Base-by-base conservation (phyloP, 2,329 filamentous ascomycete species). In the Penicillium hesseltinei region DNA sequence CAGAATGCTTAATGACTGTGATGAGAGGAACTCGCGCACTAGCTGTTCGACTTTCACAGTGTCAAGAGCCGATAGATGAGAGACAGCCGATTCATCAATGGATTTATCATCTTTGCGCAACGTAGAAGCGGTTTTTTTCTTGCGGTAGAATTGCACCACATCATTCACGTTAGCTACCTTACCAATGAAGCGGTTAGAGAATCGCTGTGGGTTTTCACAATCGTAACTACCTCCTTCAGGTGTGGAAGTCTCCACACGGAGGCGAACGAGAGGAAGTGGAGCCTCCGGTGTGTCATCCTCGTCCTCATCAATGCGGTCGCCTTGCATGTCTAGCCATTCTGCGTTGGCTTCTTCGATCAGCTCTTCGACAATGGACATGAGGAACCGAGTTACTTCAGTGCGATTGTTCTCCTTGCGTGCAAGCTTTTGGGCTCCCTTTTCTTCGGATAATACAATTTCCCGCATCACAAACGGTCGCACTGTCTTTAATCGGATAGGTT, bases 151-250 rank as follows among this genome's bases (percentile, higher is more conserved):
- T 68, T 93, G 89, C 0, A 99, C 87, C 0, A 99, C 91, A 66
- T 99, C 94, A 65, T 92, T 95, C 10, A 88, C 87, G 70, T 99
- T 99, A 58, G 94, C 94, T 1, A 99, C 93, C 69, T 86, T 90
- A n/a, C 87, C 89, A 1, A 89, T 83, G 66, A 97, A 99, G 3
- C 92, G 85, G 71, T 96, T 96, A 0, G 93, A 97, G 69, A 97
- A 97, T 9, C 94, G 87, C 71, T 97, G 94, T 0, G 94, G 92
- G 60, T 99, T 99, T 72, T 97, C 94, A 62, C 89, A 88, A 64
- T 97, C 90, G 68, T 91, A 99, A 36, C 86, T 85, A 15, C 91
- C 90, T 4, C 91, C 92, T 31, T 95, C 91, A 0, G 89, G 89
- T 0, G 92, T 87, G 0, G 90, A 89, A 63, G 91, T 94, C 69